Conservation (phyloP, 805 yeast genomes). For the Torulaspora franciscae region DNA sequence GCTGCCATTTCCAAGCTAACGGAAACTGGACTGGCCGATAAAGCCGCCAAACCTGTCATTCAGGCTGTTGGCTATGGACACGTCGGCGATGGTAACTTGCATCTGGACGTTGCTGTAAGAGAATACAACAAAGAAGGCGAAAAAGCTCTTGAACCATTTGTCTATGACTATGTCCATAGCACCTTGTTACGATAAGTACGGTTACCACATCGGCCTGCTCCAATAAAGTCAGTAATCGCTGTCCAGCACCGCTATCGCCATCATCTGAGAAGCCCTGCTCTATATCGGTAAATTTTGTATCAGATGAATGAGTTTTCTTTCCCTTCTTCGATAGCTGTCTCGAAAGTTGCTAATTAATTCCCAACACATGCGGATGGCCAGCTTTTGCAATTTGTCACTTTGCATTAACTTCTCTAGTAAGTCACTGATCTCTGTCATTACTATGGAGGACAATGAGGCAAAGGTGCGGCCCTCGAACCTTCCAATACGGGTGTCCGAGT, state of each 20-base stretch:
- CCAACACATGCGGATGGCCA: slow-evolving; percentile 65
- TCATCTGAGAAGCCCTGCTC: slow-evolving; percentile 63
- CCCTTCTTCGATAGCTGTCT: slow-evolving; percentile 8
- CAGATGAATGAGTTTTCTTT: slow-evolving; percentile 4
- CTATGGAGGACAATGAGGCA: no score
- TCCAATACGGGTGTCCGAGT: no score
- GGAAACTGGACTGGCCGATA: slow-evolving; percentile 54
- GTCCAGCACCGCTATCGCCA: slow-evolving; percentile 75
- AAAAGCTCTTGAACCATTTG: slow-evolving; percentile 82
- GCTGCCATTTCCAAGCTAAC: slow-evolving; percentile 61
- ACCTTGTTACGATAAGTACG: slow-evolving; percentile 63
- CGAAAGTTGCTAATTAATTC: not conserved
- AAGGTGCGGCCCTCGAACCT: no score
- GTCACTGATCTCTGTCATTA: slow-evolving; percentile 41
- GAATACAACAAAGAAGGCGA: slow-evolving; percentile 77
- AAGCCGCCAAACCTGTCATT: slow-evolving; percentile 61
- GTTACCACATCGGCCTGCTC: slow-evolving; percentile 47
- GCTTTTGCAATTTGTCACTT: slow-evolving; percentile 53
- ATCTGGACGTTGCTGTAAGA: slow-evolving; percentile 87
- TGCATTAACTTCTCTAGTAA: slow-evolving; percentile 41
- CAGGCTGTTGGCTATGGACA: slow-evolving; percentile 95
- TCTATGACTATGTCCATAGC: slow-evolving; percentile 96
- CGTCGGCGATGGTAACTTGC: slow-evolving; percentile 95
- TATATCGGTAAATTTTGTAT: slow-evolving; percentile 8
- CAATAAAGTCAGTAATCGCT: slow-evolving; percentile 49